These are phyloP conservation scores for Sarocladiaceae sp. DNA, from an alignment of 2,329 filamentous ascomycete species.

Conservation along the genomic window DNA sequence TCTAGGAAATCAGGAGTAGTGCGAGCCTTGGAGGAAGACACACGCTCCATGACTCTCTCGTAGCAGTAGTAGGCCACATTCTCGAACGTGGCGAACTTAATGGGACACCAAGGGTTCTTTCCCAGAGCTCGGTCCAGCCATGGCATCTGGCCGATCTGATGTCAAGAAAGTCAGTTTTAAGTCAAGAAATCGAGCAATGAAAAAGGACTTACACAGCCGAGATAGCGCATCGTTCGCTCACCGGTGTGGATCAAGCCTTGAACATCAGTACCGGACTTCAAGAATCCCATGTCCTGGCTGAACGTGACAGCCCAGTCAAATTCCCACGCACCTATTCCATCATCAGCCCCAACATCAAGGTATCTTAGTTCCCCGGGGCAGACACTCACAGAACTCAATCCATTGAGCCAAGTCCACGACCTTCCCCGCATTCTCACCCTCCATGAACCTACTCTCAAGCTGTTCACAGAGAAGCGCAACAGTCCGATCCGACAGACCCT, in stretches of 20 bases:
- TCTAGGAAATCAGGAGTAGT: slow-evolving; percentile 25
- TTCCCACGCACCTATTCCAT: slow-evolving; percentile 10
- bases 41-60: slow-evolving; percentile 10
- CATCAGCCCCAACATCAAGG: no score
- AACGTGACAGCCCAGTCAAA: slow-evolving; percentile 12
- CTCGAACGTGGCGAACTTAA: slow-evolving; percentile 12
- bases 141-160: slow-evolving; percentile 12
- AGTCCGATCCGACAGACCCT: slow-evolving; percentile 8
- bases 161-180: not conserved
- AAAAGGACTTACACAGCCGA: slow-evolving; percentile 8
- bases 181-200: not conserved
- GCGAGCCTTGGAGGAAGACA: not conserved
- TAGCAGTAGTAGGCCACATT: slow-evolving; percentile 10
- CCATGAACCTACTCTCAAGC: slow-evolving; percentile 8
- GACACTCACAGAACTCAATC: slow-evolving; percentile 9
- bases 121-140: slow-evolving; percentile 11
- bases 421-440: not conserved
- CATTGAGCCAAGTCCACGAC: slow-evolving; percentile 10
- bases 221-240: slow-evolving; percentile 11
- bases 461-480: slow-evolving; percentile 4
- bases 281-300: slow-evolving; percentile 12
- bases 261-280: slow-evolving; percentile 11
- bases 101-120: slow-evolving; percentile 12
- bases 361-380: no score
- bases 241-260: slow-evolving; percentile 10